Percentiles rank a stretch among this genome's conserved stretches.
phyloP scores from a whole-genome alignment of 306 rosid genomes.

The Quillaja saponaria region DNA sequence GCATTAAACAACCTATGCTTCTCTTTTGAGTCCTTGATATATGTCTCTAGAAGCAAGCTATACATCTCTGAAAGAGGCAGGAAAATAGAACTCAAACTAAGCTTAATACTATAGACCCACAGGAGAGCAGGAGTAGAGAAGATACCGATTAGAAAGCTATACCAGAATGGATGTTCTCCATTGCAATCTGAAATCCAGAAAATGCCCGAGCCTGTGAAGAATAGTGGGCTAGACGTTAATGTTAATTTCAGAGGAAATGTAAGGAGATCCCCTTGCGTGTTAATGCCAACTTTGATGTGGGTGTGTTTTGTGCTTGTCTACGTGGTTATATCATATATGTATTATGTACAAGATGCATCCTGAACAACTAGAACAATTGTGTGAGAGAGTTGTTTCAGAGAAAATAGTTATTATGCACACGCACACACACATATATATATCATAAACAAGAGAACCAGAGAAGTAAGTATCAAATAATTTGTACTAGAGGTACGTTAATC shows the following conservation, averaged over 20 bases:
- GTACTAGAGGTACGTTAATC: neutral
- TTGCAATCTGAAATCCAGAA: slow-evolving; percentile 90
- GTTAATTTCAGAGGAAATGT: slow-evolving; percentile 22
- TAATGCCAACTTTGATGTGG: neutral
- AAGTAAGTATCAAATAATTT: neutral
- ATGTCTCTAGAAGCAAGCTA: slow-evolving; percentile 89
- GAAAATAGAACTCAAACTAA: slow-evolving; percentile 33
- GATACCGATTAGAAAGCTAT: slow-evolving; percentile 27
- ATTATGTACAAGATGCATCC: neutral
- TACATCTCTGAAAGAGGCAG: slow-evolving; percentile 70
- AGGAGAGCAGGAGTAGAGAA: slow-evolving; percentile 11
- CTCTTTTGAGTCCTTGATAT: slow-evolving; percentile 80
- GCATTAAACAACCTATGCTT: slow-evolving; percentile 82
- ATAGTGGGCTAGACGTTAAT: slow-evolving; percentile 29
- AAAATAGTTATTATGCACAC: neutral
- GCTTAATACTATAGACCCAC: neutral
- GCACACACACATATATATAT: neutral
- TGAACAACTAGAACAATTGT: neutral
- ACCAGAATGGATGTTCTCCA: slow-evolving; percentile 96
- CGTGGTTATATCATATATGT: too few species aligned
- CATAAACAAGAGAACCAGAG: neutral
- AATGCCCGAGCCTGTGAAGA: slow-evolving; percentile 79
- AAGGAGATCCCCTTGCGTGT: neutral
- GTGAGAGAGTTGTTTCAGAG: neutral
- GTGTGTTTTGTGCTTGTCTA: too few species aligned